A percentile compares a stretch with the other conserved stretches of the same genome.
Evolutionary conservation across 2,329 filamentous ascomycete species (phyloP).

Genomic region (Thielaviopsis ethacetica): DNA sequence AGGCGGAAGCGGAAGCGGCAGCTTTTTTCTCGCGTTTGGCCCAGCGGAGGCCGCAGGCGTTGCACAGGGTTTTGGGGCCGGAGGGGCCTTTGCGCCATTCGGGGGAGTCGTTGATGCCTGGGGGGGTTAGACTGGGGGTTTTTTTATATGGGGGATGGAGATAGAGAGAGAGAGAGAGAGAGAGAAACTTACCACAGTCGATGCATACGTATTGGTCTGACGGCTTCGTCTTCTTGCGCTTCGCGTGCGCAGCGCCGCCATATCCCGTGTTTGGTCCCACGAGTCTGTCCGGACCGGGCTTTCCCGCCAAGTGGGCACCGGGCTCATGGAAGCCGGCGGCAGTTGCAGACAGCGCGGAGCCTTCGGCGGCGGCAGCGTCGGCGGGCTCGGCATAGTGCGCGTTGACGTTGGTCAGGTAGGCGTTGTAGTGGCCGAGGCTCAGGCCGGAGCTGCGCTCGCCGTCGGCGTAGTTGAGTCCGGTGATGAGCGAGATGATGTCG

Average conservation of each 20-base stretch:
- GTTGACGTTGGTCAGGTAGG: background rate
- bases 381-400: background rate
- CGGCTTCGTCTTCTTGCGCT: constrained; percentile 74
- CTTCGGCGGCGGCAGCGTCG: no score
- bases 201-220: constrained; percentile 86
- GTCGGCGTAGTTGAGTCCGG: constrained; percentile 71
- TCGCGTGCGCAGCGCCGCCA: constrained; percentile 21
- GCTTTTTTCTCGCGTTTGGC: constrained; percentile 69
- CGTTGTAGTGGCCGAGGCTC: constrained; percentile 33
- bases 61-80: constrained; percentile 88
- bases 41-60: constrained; percentile 72
- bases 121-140: constrained; percentile 9
- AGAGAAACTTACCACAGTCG: constrained; percentile 54
- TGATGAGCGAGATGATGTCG: constrained; percentile 90
- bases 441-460: constrained; percentile 80
- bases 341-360: background rate
- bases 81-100: constrained; percentile 92
- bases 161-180: background rate
- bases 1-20: background rate
- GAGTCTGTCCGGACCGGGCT: no score
- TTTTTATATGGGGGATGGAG: background rate
- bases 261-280: background rate
- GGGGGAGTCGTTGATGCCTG: constrained; percentile 71
- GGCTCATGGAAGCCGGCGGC: background rate
- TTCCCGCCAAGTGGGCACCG: background rate